Evolutionary conservation across 129 eudicot genomes (phyloP).

Genomic region (Pittosporum tobira): DNA sequence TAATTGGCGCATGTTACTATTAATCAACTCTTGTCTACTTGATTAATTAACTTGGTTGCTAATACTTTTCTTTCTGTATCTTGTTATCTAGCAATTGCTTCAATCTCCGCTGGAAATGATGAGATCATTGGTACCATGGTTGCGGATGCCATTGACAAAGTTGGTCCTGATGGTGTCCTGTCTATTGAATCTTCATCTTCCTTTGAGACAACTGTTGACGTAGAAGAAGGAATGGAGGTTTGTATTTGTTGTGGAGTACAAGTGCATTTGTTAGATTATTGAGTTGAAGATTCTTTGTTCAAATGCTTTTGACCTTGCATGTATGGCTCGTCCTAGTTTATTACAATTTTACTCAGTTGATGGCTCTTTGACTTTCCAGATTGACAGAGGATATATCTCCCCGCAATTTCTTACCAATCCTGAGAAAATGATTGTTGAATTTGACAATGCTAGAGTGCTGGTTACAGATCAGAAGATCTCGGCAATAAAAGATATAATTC

Average conservation of each 20-base stretch:
- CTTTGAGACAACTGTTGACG: slow-evolving; percentile 76
- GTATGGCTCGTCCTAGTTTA: too few species aligned
- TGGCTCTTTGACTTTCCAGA: slow-evolving; percentile 28
- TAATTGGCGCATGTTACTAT: not conserved
- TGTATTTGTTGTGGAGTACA: slow-evolving; percentile 8
- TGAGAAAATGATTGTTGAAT: slow-evolving; percentile 61
- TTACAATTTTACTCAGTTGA: not conserved
- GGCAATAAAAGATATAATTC: slow-evolving; percentile 66
- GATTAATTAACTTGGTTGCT: not conserved
- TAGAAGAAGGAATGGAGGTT: slow-evolving; percentile 90
- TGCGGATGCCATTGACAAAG: slow-evolving; percentile 60
- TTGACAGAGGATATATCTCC: slow-evolving; percentile 76
- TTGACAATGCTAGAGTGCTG: slow-evolving; percentile 61
- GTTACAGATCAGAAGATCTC: slow-evolving; percentile 73
- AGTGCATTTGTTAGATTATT: not conserved
- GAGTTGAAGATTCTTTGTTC: not conserved
- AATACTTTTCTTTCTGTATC: not conserved
- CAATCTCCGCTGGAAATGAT: slow-evolving; percentile 54
- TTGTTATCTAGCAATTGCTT: slow-evolving; percentile 41
- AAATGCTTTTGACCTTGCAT: too few species aligned
- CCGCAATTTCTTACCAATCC: slow-evolving; percentile 75
- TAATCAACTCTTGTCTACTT: not conserved
- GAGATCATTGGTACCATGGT: slow-evolving; percentile 42
- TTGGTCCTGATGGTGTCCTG: slow-evolving; percentile 57
- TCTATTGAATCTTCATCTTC: slow-evolving; percentile 66